phyloP scores from a whole-genome alignment of 1,139 yeast genomes.

The Saccharomyces uvarum region DNA sequence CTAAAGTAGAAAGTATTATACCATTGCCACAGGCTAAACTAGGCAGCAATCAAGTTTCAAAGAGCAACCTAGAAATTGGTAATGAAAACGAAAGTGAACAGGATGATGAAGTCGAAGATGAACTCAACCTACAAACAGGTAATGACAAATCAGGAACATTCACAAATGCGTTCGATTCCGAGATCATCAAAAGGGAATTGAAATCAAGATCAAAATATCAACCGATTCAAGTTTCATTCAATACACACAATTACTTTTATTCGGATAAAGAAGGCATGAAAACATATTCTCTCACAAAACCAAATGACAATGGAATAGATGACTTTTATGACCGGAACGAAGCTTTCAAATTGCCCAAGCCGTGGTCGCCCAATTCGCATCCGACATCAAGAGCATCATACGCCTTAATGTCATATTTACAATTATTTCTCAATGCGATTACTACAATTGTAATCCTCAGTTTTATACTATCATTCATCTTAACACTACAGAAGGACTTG shows the following conservation, averaged over 20 bases:
- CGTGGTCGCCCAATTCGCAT: conserved; percentile 29
- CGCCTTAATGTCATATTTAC: conserved; percentile 63
- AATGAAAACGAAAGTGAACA: not conserved
- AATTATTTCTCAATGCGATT: conserved; percentile 55
- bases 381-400: conserved; percentile 50
- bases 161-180: not conserved
- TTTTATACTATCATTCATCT: conserved; percentile 47
- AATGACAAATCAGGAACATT: not conserved
- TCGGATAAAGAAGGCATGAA: not conserved
- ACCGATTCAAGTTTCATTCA: conserved; percentile 15
- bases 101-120: not conserved
- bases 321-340: conserved; percentile 2
- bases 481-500: conserved; percentile 64
- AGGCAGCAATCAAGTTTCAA: not conserved
- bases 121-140: not conserved
- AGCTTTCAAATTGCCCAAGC: conserved; percentile 21
- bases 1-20: conserved; percentile 5
- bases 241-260: conserved; percentile 17
- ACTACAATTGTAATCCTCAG: conserved; percentile 50
- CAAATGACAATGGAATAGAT: not conserved
- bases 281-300: not conserved
- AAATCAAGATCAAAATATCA: conserved; percentile 7
- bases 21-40: not conserved
- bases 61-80: not conserved
- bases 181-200: conserved; percentile 3